Percentiles rank a stretch among this genome's conserved stretches.
Conservation (phyloP, 345 rosid species). For the Nasturtium officinale region DNA sequence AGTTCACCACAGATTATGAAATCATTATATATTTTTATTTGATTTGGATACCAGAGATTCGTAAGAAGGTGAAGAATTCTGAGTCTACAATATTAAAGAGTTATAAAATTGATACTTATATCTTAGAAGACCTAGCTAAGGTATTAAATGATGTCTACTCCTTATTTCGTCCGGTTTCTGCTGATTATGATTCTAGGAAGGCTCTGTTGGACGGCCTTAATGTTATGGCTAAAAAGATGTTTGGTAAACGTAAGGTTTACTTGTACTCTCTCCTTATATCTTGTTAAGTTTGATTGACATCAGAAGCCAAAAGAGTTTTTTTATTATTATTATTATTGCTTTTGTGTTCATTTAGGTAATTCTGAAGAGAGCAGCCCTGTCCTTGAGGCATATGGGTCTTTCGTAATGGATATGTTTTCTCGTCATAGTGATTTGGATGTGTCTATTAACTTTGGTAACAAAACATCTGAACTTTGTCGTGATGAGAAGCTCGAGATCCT, state of each 20-base stretch:
- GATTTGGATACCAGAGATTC: constrained; percentile 33
- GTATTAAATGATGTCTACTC: not conserved
- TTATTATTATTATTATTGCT: no score
- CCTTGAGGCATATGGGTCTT: constrained; percentile 58
- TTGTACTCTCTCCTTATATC: not conserved
- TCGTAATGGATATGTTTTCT: constrained; percentile 54
- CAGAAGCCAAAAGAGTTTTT: not conserved
- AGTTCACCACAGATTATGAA: not conserved
- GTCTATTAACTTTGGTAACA: constrained; percentile 48
- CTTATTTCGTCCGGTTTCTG: not conserved
- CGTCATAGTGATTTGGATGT: constrained; percentile 54
- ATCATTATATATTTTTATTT: not conserved
- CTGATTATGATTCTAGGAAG: constrained; percentile 46
- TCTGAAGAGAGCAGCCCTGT: constrained; percentile 38
- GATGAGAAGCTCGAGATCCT: constrained; percentile 47
- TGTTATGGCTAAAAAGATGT: constrained; percentile 48
- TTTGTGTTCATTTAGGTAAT: constrained; percentile 42
- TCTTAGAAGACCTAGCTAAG: not conserved
- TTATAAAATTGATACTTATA: not conserved
- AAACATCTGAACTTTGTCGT: constrained; percentile 39
- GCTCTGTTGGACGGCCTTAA: constrained; percentile 49
- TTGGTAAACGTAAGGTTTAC: constrained; percentile 44
- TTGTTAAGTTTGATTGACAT: not conserved
- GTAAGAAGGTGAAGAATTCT: constrained; percentile 48
- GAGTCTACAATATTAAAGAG: constrained; percentile 39